phyloP scores from a whole-genome alignment of 2,329 filamentous ascomycete genomes.

The Parafenestella ontariensis region DNA sequence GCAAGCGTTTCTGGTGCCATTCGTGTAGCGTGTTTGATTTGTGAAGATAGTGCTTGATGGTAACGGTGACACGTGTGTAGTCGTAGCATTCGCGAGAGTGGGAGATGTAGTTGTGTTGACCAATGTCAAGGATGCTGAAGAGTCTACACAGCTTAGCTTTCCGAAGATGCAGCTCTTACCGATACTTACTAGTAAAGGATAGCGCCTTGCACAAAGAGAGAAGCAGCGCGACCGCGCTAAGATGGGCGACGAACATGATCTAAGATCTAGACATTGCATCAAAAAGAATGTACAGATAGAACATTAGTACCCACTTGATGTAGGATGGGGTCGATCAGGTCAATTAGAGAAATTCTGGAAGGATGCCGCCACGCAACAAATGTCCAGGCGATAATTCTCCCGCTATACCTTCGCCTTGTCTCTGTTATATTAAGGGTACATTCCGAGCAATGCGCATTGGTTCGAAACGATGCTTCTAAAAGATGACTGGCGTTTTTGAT shows the following conservation, averaged over 20 bases:
- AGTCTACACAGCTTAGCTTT: not conserved
- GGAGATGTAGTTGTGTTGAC: not conserved
- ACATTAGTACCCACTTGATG: not conserved
- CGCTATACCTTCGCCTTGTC: not conserved
- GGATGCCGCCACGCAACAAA: not conserved
- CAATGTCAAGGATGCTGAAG: not conserved
- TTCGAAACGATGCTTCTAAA: not conserved
- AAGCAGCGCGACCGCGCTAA: not conserved
- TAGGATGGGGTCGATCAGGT: not conserved
- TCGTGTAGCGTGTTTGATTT: not conserved
- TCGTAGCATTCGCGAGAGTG: not conserved
- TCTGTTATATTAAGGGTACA: not conserved
- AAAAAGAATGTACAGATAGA: not conserved
- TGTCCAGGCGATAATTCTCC: not conserved
- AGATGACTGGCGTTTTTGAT: not conserved
- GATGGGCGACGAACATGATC: not conserved
- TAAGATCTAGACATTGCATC: not conserved
- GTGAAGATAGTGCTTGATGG: not conserved
- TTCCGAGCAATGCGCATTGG: not conserved
- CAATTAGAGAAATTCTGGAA: not conserved
- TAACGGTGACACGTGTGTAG: not conserved
- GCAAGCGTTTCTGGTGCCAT: slow-evolving; percentile 4
- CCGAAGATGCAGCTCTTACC: not conserved
- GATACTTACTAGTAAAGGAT: not conserved
- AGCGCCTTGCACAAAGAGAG: not conserved